Conservation (phyloP, 106 monocot species). For the Vanilla planifolia region DNA sequence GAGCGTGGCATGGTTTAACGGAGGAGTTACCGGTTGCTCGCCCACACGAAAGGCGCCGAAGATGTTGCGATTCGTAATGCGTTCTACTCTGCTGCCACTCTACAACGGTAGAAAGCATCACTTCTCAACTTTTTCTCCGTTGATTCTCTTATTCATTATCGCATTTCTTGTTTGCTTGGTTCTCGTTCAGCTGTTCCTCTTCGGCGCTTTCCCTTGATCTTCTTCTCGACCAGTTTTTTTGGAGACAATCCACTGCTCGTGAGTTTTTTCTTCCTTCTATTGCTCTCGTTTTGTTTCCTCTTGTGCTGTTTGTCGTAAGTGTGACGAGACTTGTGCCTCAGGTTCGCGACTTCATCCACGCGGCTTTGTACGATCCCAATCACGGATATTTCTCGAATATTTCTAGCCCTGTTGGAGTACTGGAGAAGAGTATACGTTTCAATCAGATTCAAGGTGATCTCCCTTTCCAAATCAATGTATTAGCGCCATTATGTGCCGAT, state of each 20-base stretch:
- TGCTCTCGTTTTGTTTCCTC: background rate
- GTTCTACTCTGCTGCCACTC: too few species aligned
- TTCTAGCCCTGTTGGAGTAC: slow-evolving; percentile 55
- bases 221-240: slow-evolving; percentile 28
- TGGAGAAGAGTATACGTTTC: slow-evolving; percentile 59
- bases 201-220: slow-evolving; percentile 3
- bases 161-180: background rate
- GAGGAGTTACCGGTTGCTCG: too few species aligned
- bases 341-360: slow-evolving; percentile 67
- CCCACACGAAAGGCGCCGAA: too few species aligned
- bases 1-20: too few species aligned
- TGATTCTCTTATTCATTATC: background rate
- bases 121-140: background rate
- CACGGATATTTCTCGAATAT: slow-evolving; percentile 70
- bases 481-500: background rate
- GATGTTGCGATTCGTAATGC: too few species aligned
- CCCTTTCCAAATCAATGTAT: background rate
- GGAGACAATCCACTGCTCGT: slow-evolving; percentile 62
- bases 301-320: background rate
- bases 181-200: background rate
- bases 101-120: background rate
- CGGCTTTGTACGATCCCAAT: slow-evolving; percentile 57
- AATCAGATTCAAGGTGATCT: slow-evolving; percentile 45
- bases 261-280: background rate
- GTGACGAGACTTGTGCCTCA: slow-evolving; percentile 16